These are phyloP conservation scores for Sindora glabra DNA, from an alignment of 306 rosid species.

Conservation along the genomic window DNA sequence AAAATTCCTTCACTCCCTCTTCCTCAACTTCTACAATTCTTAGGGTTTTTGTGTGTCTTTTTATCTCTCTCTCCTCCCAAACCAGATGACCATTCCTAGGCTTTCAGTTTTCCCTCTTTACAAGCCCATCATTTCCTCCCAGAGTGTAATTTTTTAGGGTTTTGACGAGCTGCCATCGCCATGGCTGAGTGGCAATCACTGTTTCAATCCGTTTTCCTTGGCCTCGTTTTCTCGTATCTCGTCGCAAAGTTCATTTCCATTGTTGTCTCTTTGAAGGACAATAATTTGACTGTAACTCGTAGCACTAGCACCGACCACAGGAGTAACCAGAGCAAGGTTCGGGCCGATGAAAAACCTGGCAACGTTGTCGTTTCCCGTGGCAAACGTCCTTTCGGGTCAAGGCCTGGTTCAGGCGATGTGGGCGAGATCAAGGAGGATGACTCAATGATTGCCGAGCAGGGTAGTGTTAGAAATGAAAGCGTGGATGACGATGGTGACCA, in stretches of 20 bases:
- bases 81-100: slow-evolving; percentile 18
- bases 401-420: slow-evolving; percentile 9
- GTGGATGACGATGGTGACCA: slow-evolving; percentile 27
- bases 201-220: slow-evolving; percentile 65
- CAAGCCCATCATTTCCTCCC: background rate
- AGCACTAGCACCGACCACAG: background rate
- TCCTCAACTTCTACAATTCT: slow-evolving; percentile 4
- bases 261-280: slow-evolving; percentile 79
- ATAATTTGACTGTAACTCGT: slow-evolving; percentile 61
- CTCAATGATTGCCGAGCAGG: slow-evolving; percentile 83
- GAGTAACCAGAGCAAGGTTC: background rate
- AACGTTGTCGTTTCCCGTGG: background rate
- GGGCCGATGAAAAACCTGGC: background rate
- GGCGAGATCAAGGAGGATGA: slow-evolving; percentile 37
- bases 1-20: slow-evolving; percentile 10
- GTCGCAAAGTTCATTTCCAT: slow-evolving; percentile 86
- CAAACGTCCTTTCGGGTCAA: background rate
- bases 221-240: slow-evolving; percentile 89
- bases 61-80: too few species aligned
- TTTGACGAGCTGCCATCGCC: slow-evolving; percentile 3
- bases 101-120: background rate
- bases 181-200: slow-evolving; percentile 87
- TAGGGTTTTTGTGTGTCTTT: background rate
- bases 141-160: slow-evolving; percentile 18
- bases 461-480: slow-evolving; percentile 70